Percentiles rank a stretch among this genome's conserved stretches.
phyloP scores from a whole-genome alignment of 768 basidiomycete genomes.

The Auriscalpium vulgare region DNA sequence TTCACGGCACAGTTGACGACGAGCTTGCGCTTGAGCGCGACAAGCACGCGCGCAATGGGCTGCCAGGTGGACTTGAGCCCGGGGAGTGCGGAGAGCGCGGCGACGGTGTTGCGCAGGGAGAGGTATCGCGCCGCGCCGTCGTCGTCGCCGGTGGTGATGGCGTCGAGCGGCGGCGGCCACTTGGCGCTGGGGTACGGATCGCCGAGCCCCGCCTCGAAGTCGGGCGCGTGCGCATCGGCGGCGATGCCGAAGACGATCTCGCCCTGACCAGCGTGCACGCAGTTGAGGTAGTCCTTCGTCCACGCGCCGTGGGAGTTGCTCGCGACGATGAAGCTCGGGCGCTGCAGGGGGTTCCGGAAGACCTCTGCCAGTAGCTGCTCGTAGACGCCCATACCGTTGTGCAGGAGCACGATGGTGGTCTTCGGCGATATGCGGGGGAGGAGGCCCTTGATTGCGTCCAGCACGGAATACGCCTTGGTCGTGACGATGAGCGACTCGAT shows the following conservation, averaged over 20 bases:
- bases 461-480: constrained; percentile 66
- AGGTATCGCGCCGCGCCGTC: constrained; percentile 38
- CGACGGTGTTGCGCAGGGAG: constrained; percentile 61
- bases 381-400: constrained; percentile 92
- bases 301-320: constrained; percentile 78
- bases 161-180: constrained; percentile 40
- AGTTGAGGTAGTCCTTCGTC: constrained; percentile 40
- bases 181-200: constrained; percentile 28
- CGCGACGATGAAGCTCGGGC: constrained; percentile 83
- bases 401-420: constrained; percentile 85
- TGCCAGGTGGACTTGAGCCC: constrained; percentile 55
- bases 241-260: constrained; percentile 72
- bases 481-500: constrained; percentile 82
- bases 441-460: constrained; percentile 49
- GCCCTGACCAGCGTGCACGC: constrained; percentile 67
- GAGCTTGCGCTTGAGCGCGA: constrained; percentile 69
- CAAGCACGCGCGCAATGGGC: constrained; percentile 58
- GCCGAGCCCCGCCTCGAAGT: constrained; percentile 51
- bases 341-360: constrained; percentile 62
- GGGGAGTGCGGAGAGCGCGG: constrained; percentile 49
- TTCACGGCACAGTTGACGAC: constrained; percentile 80
- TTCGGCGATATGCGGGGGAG: constrained; percentile 51
- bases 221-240: constrained; percentile 53
- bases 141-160: constrained; percentile 36
- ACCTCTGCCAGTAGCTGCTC: constrained; percentile 60